phyloP scores from a whole-genome alignment of 495 filamentous ascomycete genomes.

The Cairneyella variabilis region DNA sequence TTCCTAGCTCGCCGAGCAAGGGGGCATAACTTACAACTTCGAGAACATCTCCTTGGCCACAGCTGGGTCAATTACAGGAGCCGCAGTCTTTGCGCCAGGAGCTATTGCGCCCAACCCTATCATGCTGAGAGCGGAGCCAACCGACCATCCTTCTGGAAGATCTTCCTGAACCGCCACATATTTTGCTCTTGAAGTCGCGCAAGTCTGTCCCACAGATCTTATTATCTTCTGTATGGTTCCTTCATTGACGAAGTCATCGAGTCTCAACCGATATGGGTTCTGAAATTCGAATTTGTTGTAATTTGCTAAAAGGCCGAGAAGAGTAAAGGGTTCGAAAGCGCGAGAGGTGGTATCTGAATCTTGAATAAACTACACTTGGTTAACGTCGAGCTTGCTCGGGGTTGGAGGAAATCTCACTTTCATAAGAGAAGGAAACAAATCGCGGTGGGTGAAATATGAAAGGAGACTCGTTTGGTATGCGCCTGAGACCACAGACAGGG shows the following conservation, averaged over 20 bases:
- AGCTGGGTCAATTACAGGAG: constrained; percentile 57
- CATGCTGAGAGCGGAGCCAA: constrained; percentile 75
- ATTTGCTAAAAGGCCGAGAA: constrained; percentile 88
- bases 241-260: constrained; percentile 98
- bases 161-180: constrained; percentile 94
- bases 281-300: constrained; percentile 99
- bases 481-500: constrained; percentile 81
- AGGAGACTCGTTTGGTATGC: constrained; percentile 91
- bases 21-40: constrained; percentile 38
- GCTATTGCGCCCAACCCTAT: constrained; percentile 78
- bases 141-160: constrained; percentile 83
- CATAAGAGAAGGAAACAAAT: constrained; percentile 91
- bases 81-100: constrained; percentile 59
- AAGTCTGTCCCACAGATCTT: constrained; percentile 66
- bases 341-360: constrained; percentile 62
- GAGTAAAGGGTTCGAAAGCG: constrained; percentile 70
- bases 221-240: constrained; percentile 78
- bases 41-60: constrained; percentile 76
- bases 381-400: background rate
- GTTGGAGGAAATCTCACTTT: constrained; percentile 55
- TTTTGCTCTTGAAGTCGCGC: constrained; percentile 58
- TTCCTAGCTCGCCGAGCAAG: background rate
- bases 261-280: constrained; percentile 89
- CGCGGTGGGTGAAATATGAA: constrained; percentile 92
- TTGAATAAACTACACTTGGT: constrained; percentile 67